Evolutionary conservation across 2,329 filamentous ascomycete species (phyloP).

Genomic region (Alternaria alternata): DNA sequence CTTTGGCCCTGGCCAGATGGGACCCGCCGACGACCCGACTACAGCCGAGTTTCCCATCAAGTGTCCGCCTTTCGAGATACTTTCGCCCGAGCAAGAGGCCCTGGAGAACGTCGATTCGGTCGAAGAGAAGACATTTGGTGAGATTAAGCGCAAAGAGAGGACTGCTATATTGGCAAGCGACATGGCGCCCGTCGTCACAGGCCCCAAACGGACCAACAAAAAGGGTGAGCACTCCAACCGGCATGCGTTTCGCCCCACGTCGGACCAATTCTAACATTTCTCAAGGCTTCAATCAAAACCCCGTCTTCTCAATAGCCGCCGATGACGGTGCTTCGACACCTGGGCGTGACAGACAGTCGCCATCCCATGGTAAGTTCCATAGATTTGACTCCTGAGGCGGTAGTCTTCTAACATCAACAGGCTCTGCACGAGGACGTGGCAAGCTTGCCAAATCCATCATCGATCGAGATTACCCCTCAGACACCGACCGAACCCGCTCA

Average conservation of each 20-base stretch:
- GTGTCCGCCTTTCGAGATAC: constrained; percentile 70
- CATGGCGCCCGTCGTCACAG: constrained; percentile 70
- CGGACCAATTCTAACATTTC: constrained; percentile 17
- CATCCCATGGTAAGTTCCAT: constrained; percentile 45
- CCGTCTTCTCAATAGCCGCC: constrained; percentile 52
- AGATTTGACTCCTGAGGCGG: background rate
- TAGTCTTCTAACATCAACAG: constrained; percentile 23
- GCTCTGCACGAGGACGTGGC: constrained; percentile 46
- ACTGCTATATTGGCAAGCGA: constrained; percentile 77
- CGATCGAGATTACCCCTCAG: constrained; percentile 51
- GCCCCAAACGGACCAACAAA: constrained; percentile 59
- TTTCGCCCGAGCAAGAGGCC: constrained; percentile 71
- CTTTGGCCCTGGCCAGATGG: constrained; percentile 70
- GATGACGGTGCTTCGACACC: constrained; percentile 53
- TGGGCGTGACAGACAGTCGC: constrained; percentile 50
- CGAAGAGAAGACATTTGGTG: constrained; percentile 74
- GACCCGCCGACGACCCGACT: constrained; percentile 42
- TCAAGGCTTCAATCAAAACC: constrained; percentile 51
- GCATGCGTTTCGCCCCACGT: background rate
- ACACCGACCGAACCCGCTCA: constrained; percentile 58
- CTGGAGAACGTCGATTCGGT: constrained; percentile 77
- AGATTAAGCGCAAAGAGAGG: constrained; percentile 76
- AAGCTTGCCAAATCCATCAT: constrained; percentile 47
- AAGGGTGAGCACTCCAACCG: constrained; percentile 46
- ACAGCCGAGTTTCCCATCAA: constrained; percentile 60